These are phyloP conservation scores for Ganoderma lingzhi DNA, from an alignment of 1,284 basidiomycete species.

Conservation along the genomic window DNA sequence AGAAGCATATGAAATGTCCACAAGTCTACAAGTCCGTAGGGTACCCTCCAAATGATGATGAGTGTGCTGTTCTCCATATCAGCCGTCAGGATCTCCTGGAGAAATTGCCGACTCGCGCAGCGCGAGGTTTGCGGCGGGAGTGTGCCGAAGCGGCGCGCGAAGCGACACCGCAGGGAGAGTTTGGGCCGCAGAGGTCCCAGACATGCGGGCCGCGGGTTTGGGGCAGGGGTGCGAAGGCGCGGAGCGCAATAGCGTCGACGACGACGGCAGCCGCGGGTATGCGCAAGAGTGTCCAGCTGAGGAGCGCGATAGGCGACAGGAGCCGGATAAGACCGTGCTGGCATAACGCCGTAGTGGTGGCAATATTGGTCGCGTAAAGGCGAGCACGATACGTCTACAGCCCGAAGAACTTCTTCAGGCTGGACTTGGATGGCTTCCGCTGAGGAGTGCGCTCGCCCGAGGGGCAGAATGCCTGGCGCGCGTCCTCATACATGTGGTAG, in stretches of 20 bases:
- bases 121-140: background rate
- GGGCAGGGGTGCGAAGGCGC: background rate
- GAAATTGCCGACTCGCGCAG: background rate
- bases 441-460: constrained; percentile 25
- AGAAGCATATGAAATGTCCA: background rate
- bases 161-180: background rate
- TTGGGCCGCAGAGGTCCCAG: background rate
- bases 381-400: constrained; percentile 17
- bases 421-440: constrained; percentile 31
- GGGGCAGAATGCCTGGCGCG: constrained; percentile 30
- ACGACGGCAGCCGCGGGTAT: background rate
- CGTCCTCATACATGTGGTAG: constrained; percentile 38
- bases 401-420: constrained; percentile 37
- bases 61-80: constrained; percentile 6
- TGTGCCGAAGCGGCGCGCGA: background rate
- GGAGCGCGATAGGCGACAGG: background rate
- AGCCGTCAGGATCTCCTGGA: constrained; percentile 3
- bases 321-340: background rate
- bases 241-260: no score
- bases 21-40: background rate
- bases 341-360: background rate
- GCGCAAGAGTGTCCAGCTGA: background rate
- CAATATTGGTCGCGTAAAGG: background rate
- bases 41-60: background rate
- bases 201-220: background rate